Conservation (phyloP, 2,329 filamentous ascomycete species). For the Aureobasidium sp. region DNA sequence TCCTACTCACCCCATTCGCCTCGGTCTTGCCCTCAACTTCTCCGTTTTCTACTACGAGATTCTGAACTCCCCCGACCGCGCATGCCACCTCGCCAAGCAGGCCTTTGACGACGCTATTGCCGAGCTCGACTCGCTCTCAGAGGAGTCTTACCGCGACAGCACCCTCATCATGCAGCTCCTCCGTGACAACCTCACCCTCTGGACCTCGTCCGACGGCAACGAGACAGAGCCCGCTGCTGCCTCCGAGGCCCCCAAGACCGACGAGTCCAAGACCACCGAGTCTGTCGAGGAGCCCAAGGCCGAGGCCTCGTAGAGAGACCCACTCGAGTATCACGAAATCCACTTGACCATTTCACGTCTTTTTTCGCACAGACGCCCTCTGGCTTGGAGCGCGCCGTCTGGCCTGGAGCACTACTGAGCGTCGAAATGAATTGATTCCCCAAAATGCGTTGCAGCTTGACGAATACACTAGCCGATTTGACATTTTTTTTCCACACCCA, state of each 20-base stretch:
- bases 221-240: constrained; percentile 63
- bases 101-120: constrained; percentile 98
- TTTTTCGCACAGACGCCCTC: constrained; percentile 13
- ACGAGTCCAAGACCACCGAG: constrained; percentile 31
- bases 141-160: constrained; percentile 98
- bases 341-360: constrained; percentile 12
- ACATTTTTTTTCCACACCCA: background rate
- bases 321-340: constrained; percentile 8
- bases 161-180: constrained; percentile 99
- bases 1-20: constrained; percentile 94
- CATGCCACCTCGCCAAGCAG: constrained; percentile 98
- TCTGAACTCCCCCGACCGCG: constrained; percentile 92
- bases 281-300: constrained; percentile 28
- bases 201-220: constrained; percentile 86
- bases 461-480: constrained; percentile 15
- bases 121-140: constrained; percentile 93
- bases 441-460: constrained; percentile 16
- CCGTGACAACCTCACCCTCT: constrained; percentile 95
- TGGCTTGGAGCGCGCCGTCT: constrained; percentile 13
- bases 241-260: constrained; percentile 53
- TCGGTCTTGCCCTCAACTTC: constrained; percentile 97
- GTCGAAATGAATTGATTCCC: constrained; percentile 16
- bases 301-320: constrained; percentile 9
- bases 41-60: constrained; percentile 99
- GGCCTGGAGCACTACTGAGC: constrained; percentile 12